Conservation (phyloP, 192 early-diverging fungal genomes). For the Entophlyctis luteolus region DNA sequence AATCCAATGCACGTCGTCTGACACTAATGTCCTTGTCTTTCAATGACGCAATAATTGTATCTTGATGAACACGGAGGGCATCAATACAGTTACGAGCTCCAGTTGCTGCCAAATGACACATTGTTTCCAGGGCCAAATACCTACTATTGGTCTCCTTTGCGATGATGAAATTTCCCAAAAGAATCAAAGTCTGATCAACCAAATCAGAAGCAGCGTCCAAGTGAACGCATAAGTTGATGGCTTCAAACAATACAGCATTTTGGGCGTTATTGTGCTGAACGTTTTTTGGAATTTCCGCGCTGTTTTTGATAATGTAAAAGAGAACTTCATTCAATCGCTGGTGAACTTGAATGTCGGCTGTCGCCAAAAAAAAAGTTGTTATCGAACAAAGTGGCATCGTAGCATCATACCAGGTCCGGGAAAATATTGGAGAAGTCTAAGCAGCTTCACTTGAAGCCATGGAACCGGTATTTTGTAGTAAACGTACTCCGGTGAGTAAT, state of each 20-base stretch:
- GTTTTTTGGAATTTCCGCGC: constrained; percentile 88
- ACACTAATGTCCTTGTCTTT: constrained; percentile 98
- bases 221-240: constrained; percentile 92
- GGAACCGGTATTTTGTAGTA: constrained; percentile 98
- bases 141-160: constrained; percentile 96
- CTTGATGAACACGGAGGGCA: constrained; percentile 63
- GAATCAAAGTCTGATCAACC: constrained; percentile 73
- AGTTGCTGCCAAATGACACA: constrained; percentile 78
- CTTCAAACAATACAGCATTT: constrained; percentile 96
- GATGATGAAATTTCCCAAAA: constrained; percentile 86
- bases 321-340: constrained; percentile 65
- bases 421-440: constrained; percentile 93
- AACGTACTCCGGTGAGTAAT: constrained; percentile 78
- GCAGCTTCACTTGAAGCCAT: constrained; percentile 95
- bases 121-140: constrained; percentile 95
- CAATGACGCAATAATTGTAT: constrained; percentile 83
- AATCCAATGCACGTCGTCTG: constrained; percentile 86
- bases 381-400: too few species aligned
- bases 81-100: constrained; percentile 74
- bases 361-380: not conserved
- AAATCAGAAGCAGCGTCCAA: constrained; percentile 83
- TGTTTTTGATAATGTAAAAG: constrained; percentile 68
- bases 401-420: constrained; percentile 46
- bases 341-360: constrained; percentile 16
- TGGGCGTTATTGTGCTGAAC: constrained; percentile 97